Base-by-base conservation (phyloP, 2,329 filamentous ascomycete species). In the Ophiostoma tasmaniense region DNA sequence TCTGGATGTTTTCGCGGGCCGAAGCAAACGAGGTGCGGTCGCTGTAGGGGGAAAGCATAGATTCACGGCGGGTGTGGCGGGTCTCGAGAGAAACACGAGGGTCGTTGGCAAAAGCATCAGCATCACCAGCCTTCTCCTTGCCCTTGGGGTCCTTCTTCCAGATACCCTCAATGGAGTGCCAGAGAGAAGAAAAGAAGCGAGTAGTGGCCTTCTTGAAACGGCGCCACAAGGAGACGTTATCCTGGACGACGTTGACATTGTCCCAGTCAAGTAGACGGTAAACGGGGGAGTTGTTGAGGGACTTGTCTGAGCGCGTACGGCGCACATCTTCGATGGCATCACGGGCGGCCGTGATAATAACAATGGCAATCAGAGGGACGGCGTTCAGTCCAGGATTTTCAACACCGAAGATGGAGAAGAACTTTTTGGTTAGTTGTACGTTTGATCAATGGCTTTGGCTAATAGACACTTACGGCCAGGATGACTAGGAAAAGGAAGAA, bases 401-500 rank as follows among this genome's bases (percentile, higher is more conserved):
- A 72, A 90, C 93, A 75, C 95, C 95, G 77, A 99, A 99, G 73
- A 99, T 97, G 72, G 92, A 89, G 80, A 98, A 98, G 77, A 96
- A 91, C 95, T 98, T 80, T 80, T 30, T 14, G 17, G 50, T 66
- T n/a, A 67, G 66, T 14, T 42, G 33, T 45, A n/a, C 22, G n/a
- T 10, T 22, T 8, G 20, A 55, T 7, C 1, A 8, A 33, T 30
- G 37, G 42, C 20, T 17, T 59, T 35, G 42, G 66, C 28, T 69
- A 17, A 28, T 62, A 66, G 77, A 8, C 42, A 67, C 93, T 84
- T 89, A 98, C 95, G 76, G 90, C 89, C 71, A 99, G 85, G 76
- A 99, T 96, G 77, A 97, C 93, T 75, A 94, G 86, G 80, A 98
- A 97, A 74, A 98, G 83, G 85, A 99, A 99, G 81, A 98, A 99